Percentiles rank a stretch among this genome's conserved stretches.
Evolutionary conservation across 495 filamentous ascomycete genomes (phyloP).

Genomic region (Hypoxylon subgilvum): DNA sequence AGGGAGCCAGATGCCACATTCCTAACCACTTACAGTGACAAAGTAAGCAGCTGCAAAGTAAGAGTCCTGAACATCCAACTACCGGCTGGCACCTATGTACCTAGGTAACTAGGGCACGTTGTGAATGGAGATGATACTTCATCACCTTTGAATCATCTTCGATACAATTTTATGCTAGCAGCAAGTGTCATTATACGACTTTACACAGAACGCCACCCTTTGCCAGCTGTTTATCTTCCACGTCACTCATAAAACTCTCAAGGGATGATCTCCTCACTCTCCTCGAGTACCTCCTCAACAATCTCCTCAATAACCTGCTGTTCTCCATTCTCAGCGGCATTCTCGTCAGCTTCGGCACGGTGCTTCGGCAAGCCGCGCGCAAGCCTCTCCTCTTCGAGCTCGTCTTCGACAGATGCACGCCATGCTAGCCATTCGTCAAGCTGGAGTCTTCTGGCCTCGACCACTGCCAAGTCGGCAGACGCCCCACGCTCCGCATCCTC

Average conservation of each 20-base stretch:
- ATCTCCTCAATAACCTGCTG: conserved; percentile 83
- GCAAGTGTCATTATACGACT: conserved; percentile 30
- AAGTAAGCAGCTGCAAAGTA: too few species aligned
- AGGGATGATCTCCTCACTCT: conserved; percentile 75
- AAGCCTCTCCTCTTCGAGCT: conserved; percentile 73
- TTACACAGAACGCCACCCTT: conserved; percentile 39
- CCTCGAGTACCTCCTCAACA: conserved; percentile 92
- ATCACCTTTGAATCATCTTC: background rate
- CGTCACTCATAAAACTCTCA: conserved; percentile 5
- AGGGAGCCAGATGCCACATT: too few species aligned
- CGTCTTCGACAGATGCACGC: conserved; percentile 74
- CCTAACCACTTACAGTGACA: background rate
- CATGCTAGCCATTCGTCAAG: conserved; percentile 91
- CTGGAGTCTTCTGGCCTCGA: conserved; percentile 81
- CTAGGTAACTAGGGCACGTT: background rate
- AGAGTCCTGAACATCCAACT: too few species aligned
- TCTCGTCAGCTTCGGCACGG: conserved; percentile 63
- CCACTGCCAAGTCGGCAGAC: conserved; percentile 88
- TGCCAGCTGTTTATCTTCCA: conserved; percentile 17
- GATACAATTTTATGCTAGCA: conserved; percentile 21
- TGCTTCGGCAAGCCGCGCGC: conserved; percentile 70
- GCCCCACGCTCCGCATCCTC: conserved; percentile 90
- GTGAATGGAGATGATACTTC: background rate
- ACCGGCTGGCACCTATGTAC: too few species aligned
- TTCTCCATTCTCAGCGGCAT: conserved; percentile 63